Evolutionary conservation across 1,284 basidiomycete genomes (phyloP).

Genomic region (Ustilago crameri): DNA sequence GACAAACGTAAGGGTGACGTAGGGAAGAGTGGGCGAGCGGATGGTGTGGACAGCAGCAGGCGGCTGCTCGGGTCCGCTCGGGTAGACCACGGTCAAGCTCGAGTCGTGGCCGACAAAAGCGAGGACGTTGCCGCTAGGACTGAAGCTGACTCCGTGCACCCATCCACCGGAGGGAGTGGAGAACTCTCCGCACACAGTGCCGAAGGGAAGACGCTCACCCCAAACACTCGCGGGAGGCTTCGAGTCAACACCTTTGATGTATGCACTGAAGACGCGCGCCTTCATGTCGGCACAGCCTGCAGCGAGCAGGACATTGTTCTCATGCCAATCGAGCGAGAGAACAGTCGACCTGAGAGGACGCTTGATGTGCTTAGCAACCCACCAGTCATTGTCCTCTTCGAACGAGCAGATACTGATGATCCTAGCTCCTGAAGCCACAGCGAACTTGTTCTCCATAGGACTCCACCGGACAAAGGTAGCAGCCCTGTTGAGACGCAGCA

Average conservation of each 20-base stretch:
- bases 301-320: conserved; percentile 93
- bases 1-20: conserved; percentile 75
- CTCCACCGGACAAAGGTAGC: conserved; percentile 97
- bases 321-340: conserved; percentile 94
- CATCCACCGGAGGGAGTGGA: conserved; percentile 88
- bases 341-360: conserved; percentile 95
- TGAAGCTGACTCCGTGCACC: conserved; percentile 96
- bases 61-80: conserved; percentile 57
- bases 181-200: conserved; percentile 96
- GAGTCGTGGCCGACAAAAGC: conserved; percentile 83
- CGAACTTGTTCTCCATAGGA: conserved; percentile 98
- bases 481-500: conserved; percentile 92
- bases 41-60: conserved; percentile 63
- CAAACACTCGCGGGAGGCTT: conserved; percentile 90
- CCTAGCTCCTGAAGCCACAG: conserved; percentile 91
- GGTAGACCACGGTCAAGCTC: conserved; percentile 64
- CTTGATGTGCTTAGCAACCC: conserved; percentile 97
- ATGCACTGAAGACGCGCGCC: conserved; percentile 97
- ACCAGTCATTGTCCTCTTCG: conserved; percentile 85
- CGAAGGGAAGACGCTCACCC: conserved; percentile 97
- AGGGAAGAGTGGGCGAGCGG: conserved; percentile 63
- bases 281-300: conserved; percentile 94
- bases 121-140: conserved; percentile 88
- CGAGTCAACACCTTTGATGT: conserved; percentile 97
- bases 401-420: conserved; percentile 67